phyloP scores from a whole-genome alignment of 2,329 filamentous ascomycete species.

The Scedosporium minutisporum region DNA sequence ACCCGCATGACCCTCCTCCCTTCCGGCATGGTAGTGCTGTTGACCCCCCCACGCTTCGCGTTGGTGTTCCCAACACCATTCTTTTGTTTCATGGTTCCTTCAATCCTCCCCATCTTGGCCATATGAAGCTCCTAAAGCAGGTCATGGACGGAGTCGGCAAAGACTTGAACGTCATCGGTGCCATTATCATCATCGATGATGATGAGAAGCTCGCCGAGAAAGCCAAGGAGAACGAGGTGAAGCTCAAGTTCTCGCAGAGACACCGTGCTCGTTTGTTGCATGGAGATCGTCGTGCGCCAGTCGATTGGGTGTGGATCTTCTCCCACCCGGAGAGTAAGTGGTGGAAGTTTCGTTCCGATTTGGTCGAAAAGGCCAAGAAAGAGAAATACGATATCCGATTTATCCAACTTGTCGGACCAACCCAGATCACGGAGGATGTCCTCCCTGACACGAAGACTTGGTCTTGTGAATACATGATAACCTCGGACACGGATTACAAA shows the following conservation, averaged over 20 bases:
- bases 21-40: no score
- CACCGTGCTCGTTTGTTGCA: conserved; percentile 19
- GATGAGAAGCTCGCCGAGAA: conserved; percentile 12
- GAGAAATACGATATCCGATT: conserved; percentile 14
- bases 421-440: conserved; percentile 11
- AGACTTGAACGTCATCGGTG: conserved; percentile 20
- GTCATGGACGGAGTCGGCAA: conserved; percentile 16
- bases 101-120: conserved; percentile 27
- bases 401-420: conserved; percentile 15
- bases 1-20: background rate
- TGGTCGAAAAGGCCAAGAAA: conserved; percentile 7
- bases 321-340: conserved; percentile 12
- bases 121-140: conserved; percentile 21
- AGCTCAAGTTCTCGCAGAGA: conserved; percentile 11
- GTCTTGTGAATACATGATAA: background rate
- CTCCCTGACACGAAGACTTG: conserved; percentile 6
- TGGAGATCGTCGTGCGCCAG: conserved; percentile 4
- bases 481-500: background rate
- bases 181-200: conserved; percentile 21
- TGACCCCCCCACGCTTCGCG: background rate
- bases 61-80: conserved; percentile 16
- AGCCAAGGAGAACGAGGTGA: background rate
- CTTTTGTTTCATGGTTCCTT: conserved; percentile 26
- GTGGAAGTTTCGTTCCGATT: conserved; percentile 7
- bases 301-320: conserved; percentile 18